phyloP scores from a whole-genome alignment of 345 rosid species.

The Camelina neglecta region DNA sequence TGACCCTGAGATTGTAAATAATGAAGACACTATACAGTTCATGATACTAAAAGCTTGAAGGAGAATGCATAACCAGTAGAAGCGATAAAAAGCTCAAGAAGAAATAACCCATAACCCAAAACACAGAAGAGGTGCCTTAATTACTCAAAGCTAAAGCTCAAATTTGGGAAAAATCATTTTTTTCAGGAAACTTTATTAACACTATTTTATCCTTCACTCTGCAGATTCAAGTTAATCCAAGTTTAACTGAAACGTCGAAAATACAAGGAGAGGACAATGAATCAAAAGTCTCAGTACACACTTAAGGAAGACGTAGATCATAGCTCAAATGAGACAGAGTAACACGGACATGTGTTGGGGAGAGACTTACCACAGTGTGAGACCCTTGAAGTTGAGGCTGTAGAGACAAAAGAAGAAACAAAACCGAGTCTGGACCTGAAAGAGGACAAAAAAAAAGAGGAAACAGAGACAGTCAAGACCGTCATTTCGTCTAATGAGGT shows the following conservation, averaged over 20 bases:
- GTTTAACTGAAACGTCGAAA: neutral
- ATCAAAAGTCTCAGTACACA: neutral
- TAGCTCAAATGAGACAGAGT: slow-evolving; percentile 4
- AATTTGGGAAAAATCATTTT: neutral
- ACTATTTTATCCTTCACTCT: neutral
- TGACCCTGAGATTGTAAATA: slow-evolving; percentile 2
- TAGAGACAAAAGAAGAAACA: neutral
- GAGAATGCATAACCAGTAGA: slow-evolving; percentile 22
- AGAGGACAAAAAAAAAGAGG: slow-evolving; percentile 36
- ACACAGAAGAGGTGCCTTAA: slow-evolving; percentile 6
- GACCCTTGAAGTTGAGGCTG: slow-evolving; percentile 28
- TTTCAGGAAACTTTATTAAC: neutral
- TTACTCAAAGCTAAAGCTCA: neutral
- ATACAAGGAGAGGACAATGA: slow-evolving; percentile 11
- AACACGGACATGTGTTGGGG: slow-evolving; percentile 25
- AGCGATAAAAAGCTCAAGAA: neutral
- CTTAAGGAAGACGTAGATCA: neutral
- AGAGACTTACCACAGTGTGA: slow-evolving; percentile 32
- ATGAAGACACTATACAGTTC: slow-evolving; percentile 14
- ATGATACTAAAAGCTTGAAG: slow-evolving; percentile 22
- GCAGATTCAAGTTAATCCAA: slow-evolving; percentile 4
- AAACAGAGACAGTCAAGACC: slow-evolving; percentile 38
- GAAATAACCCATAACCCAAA: too few species aligned
- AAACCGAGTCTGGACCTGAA: slow-evolving; percentile 19
- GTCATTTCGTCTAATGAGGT: slow-evolving; percentile 52